phyloP scores from a whole-genome alignment of 139 green algal species.

The Edaphochlamys debaryana region DNA sequence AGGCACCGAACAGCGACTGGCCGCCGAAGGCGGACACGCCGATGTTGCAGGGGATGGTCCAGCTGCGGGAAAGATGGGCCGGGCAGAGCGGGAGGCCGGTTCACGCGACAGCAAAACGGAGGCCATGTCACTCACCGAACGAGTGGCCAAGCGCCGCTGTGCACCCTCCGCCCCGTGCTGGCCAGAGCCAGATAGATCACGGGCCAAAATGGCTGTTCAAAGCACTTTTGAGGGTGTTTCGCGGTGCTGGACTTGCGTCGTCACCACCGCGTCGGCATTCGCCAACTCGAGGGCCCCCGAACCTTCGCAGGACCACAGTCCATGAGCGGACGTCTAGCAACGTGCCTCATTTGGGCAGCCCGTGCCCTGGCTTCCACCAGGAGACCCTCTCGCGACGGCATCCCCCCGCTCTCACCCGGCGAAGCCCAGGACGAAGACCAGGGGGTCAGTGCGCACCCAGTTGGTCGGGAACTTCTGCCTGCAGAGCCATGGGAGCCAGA shows the following conservation, averaged over 20 bases:
- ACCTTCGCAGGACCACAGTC: not conserved
- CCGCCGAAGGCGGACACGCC: constrained; percentile 70
- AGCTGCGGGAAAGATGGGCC: constrained; percentile 49
- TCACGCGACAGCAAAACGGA: too few relatives aligned
- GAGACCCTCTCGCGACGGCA: not conserved
- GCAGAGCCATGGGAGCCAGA: not conserved
- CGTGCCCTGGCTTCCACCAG: not conserved
- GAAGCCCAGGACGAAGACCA: constrained; percentile 67
- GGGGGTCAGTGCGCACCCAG: constrained; percentile 28
- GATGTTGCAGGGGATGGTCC: constrained; percentile 81
- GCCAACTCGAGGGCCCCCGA: too few relatives aligned
- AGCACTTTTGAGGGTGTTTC: too few relatives aligned
- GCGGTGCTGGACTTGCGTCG: too few relatives aligned
- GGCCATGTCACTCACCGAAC: not conserved
- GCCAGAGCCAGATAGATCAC: too few relatives aligned
- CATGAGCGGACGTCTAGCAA: not conserved
- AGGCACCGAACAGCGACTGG: constrained; percentile 80
- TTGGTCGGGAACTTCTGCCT: constrained; percentile 22
- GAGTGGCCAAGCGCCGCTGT: not conserved
- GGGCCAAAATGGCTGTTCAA: too few relatives aligned
- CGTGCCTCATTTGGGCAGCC: too few relatives aligned
- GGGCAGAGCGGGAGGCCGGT: too few relatives aligned
- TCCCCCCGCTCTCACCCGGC: constrained; percentile 45
- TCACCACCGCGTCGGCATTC: too few relatives aligned
- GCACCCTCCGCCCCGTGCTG: too few relatives aligned